Base-by-base conservation (phyloP, 2,329 filamentous ascomycete genomes). In the Ceratocystis albifundus region DNA sequence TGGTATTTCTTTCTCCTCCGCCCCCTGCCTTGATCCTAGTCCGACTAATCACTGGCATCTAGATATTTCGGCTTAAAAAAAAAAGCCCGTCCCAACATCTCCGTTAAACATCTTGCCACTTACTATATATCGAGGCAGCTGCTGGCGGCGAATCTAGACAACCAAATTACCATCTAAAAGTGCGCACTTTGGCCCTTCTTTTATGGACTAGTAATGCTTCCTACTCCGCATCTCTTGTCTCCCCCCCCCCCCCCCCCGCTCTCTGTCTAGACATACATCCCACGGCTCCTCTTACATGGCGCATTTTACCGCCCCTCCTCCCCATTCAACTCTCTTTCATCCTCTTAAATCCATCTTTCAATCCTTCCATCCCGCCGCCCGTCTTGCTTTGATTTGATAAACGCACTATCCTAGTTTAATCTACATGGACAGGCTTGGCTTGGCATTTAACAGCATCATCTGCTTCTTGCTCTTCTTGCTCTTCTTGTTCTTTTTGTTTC, bases 401-500 rank as follows among this genome's bases (percentile, higher is more conserved):
- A 20, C 2, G n/a, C 28, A n/a, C 30, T 25, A 59, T 10, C 55
- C 55, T 36, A n/a, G 55, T 59, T 22, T 25, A 22, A n/a, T 30
- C 30, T 4, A 28, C 55, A 59, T 36, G 17, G 55, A 7, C 28
- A 59, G 55, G 4, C 22, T 55, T 28, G 61, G 57, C 41, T 62
- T 25, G 41, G 7, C n/a, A 30, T 61, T 48, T 61, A 32, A 36
- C 32, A 36, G 45, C 57, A 59, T 44, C 45, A 20, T 48, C 32
- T 28, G 62, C 44, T 62, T 53, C 15, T 36, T 62, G 62, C 20
- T 10, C 20, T 10, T 20, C 50, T 46, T 45, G 15, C 50, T 44
- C 44, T 61, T 63, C 36, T 45, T 57, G 8, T 53, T 41, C 65
- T 20, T 63, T 36, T 48, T 41, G 5, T 65, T 65, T 64, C 41